These are phyloP conservation scores for Vaucheria bursata DNA, from an alignment of 352 stramenopile genomes.

Conservation along the genomic window DNA sequence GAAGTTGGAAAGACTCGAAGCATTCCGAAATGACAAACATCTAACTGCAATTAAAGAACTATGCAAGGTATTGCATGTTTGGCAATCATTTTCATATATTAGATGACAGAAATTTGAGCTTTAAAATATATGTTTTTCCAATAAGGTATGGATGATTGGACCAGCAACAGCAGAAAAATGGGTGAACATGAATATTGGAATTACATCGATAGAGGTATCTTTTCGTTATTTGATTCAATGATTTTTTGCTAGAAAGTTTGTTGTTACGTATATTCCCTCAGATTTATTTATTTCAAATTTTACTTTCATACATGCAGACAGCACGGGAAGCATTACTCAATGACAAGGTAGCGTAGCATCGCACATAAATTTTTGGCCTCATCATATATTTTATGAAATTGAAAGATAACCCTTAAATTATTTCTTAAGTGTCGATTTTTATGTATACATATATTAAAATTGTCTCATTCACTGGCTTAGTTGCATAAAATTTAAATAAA, in stretches of 20 bases:
- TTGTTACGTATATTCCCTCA: not conserved
- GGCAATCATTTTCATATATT: too few relatives aligned
- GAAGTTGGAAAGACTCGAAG: not conserved
- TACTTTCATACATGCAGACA: not conserved
- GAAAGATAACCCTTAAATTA: not conserved
- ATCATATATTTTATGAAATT: not conserved
- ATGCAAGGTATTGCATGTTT: too few relatives aligned
- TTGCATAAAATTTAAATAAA: not conserved
- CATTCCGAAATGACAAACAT: not conserved
- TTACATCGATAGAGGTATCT: not conserved
- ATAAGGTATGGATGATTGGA: conserved; percentile 6
- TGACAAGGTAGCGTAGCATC: not conserved
- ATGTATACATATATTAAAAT: not conserved
- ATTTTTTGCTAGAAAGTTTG: too few relatives aligned
- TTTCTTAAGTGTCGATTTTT: not conserved
- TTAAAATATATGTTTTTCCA: too few relatives aligned
- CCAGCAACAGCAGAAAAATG: not conserved
- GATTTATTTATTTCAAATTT: not conserved
- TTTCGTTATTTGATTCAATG: not conserved
- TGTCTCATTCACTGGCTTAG: not conserved
- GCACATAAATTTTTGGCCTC: too few relatives aligned
- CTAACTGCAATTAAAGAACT: not conserved
- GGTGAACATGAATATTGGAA: not conserved
- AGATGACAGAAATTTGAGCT: too few relatives aligned
- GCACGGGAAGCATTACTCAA: not conserved